phyloP scores from a whole-genome alignment of 768 basidiomycete species.

The Russula ochroleuca region DNA sequence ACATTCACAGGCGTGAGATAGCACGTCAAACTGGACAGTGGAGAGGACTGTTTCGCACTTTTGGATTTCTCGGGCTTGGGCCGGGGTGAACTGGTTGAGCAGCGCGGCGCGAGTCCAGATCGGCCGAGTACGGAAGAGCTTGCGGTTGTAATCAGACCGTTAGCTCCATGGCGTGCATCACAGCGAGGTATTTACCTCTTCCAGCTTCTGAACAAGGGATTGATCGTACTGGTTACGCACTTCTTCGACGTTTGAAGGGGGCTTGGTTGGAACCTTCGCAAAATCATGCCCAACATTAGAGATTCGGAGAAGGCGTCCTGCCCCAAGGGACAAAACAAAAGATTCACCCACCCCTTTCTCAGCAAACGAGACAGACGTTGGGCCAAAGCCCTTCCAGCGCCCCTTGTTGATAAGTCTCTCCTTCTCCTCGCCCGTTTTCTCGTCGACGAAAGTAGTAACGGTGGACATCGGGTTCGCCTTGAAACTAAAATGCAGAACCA shows the following conservation, averaged over 20 bases:
- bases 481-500: slow-evolving; percentile 45
- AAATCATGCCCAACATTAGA: neutral
- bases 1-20: slow-evolving; percentile 5
- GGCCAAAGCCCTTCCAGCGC: slow-evolving; percentile 83
- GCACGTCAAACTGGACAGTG: neutral
- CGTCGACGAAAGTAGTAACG: slow-evolving; percentile 58
- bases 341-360: slow-evolving; percentile 48
- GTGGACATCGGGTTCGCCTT: slow-evolving; percentile 75
- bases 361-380: slow-evolving; percentile 61
- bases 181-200: slow-evolving; percentile 41
- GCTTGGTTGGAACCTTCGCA: slow-evolving; percentile 46
- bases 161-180: neutral
- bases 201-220: slow-evolving; percentile 49
- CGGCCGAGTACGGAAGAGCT: slow-evolving; percentile 68
- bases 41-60: slow-evolving; percentile 49
- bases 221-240: slow-evolving; percentile 52
- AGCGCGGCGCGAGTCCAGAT: slow-evolving; percentile 88
- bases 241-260: slow-evolving; percentile 58
- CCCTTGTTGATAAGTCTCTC: slow-evolving; percentile 79
- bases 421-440: slow-evolving; percentile 75
- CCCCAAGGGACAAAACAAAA: slow-evolving; percentile 1
- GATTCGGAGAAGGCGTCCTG: slow-evolving; percentile 36
- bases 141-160: slow-evolving; percentile 31
- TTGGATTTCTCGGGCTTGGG: slow-evolving; percentile 65
- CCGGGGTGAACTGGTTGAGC: slow-evolving; percentile 69